Evolutionary conservation across 2,329 filamentous ascomycete species (phyloP), one percentile per base, ranked within the genome.

Genomic region (Tolypocladium sp.): DNA sequence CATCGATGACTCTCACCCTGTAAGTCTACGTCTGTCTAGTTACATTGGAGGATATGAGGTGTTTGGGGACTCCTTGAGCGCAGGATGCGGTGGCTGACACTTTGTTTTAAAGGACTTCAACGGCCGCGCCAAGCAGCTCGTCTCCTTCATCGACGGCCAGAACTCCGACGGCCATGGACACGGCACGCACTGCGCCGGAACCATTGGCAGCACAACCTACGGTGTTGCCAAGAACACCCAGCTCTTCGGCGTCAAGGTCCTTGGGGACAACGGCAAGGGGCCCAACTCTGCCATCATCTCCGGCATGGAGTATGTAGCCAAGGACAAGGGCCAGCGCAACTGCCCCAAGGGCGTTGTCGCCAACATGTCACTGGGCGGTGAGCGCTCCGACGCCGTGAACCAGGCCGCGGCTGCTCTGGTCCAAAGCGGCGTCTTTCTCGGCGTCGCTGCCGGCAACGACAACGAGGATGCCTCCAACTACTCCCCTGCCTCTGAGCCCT

Each of bases 301-400:
- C 20, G 74, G 73, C 62, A 75, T 76, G 59, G 71, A 76, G 67
- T 76, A 67, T 54, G 75, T 75, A 2, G 67, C 69, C 56, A 58
- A 63, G 22, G 74, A 77, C 63, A 64, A 69, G 33, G n/a, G 63
- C 42, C 69, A 61, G 2, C 71, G 70, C 58, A 68, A 58, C 62
- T 76, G 74, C 69, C 67, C 70, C 63, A 71, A 67, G 52, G 75
- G 76, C 37, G 69, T 74, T 51, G 79, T 82, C 33, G 74, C 77
- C 62, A 80, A 77, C 70, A 79, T 82, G 79, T 79, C 76, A 9
- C 76, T 83, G 8, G 79, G 79, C 44, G 79, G 79, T 12, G 54
- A 62, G 57, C 68, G 63, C 61, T 78, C 76, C 6, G 57, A 71
- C 2, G 67, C 78, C 25, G 65, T 80, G 60, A 82, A 82, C 73